A percentile compares a stretch with the other conserved stretches of the same genome.
Conservation (phyloP, 2,329 filamentous ascomycete species). For the Aspergillus sp. region DNA sequence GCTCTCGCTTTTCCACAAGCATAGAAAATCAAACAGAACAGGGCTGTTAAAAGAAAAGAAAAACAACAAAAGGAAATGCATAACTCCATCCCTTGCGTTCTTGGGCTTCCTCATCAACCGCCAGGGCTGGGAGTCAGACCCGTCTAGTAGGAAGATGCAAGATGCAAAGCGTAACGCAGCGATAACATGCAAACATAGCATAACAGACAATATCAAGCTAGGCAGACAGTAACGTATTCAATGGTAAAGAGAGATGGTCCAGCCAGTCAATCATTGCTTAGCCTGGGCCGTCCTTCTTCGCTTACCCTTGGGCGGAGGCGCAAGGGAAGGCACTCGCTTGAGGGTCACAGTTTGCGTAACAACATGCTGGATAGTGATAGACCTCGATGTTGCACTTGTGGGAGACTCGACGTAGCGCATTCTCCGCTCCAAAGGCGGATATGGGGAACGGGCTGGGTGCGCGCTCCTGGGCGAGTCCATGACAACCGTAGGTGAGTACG, state of each 20-base stretch:
- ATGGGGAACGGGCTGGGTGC: constrained; percentile 10
- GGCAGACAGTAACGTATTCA: background rate
- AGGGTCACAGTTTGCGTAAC: constrained; percentile 18
- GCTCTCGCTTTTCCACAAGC: background rate
- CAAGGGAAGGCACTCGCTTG: constrained; percentile 18
- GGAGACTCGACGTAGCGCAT: constrained; percentile 11
- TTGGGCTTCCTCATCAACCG: background rate
- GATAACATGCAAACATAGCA: background rate
- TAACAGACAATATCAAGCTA: background rate
- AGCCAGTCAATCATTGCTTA: background rate
- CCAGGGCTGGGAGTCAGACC: background rate
- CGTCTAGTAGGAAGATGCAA: background rate
- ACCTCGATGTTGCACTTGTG: background rate
- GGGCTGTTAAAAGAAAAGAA: background rate
- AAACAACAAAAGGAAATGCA: background rate
- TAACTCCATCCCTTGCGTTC: background rate
- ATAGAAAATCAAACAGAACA: background rate
- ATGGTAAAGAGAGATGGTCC: background rate
- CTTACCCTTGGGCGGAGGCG: constrained; percentile 18
- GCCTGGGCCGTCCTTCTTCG: constrained; percentile 12
- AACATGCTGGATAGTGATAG: constrained; percentile 17
- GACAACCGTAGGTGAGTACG: constrained; percentile 7
- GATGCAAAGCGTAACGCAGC: background rate
- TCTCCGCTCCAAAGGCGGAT: constrained; percentile 12
- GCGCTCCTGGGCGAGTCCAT: constrained; percentile 14